These are phyloP conservation scores for Pichia sp. DNA, from an alignment of 1,139 yeast genomes.

Conservation along the genomic window DNA sequence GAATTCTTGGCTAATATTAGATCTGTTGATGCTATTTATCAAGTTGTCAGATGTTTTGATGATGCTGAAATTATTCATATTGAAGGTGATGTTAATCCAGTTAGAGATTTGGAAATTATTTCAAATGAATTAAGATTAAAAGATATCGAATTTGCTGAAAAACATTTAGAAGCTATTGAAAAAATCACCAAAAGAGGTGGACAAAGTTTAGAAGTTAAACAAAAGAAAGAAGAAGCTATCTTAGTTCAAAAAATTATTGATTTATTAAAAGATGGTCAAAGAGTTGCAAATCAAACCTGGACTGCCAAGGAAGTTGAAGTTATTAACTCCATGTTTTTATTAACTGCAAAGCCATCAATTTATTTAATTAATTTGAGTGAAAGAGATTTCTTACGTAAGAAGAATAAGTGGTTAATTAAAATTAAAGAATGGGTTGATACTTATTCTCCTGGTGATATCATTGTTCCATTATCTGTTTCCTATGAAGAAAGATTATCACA, in stretches of 20 bases:
- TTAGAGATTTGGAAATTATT: slow-evolving; percentile 89
- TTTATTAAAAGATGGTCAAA: slow-evolving; percentile 73
- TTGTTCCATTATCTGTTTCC: slow-evolving; percentile 89
- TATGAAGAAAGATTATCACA: slow-evolving; percentile 89
- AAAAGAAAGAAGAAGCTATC: slow-evolving; percentile 85
- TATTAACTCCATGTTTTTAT: slow-evolving; percentile 78
- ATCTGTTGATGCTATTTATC: slow-evolving; percentile 97
- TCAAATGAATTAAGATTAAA: slow-evolving; percentile 88
- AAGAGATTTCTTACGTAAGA: slow-evolving; percentile 91
- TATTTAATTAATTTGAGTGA: slow-evolving; percentile 92
- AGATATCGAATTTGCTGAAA: slow-evolving; percentile 91
- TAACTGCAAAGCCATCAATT: slow-evolving; percentile 95
- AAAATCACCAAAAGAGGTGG: slow-evolving; percentile 92
- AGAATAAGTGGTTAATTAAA: slow-evolving; percentile 86
- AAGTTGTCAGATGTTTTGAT: slow-evolving; percentile 96
- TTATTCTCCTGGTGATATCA: slow-evolving; percentile 88
- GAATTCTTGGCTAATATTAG: slow-evolving; percentile 96
- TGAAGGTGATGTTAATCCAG: slow-evolving; percentile 96
- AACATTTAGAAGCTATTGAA: slow-evolving; percentile 81
- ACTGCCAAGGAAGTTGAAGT: slow-evolving; percentile 82
- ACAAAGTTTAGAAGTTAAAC: slow-evolving; percentile 90
- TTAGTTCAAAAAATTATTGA: slow-evolving; percentile 71
- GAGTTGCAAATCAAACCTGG: slow-evolving; percentile 91
- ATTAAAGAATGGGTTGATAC: slow-evolving; percentile 97
- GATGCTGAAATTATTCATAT: slow-evolving; percentile 97